phyloP scores from a whole-genome alignment of 139 green algal species.

The Tetratostichococcus sp. region DNA sequence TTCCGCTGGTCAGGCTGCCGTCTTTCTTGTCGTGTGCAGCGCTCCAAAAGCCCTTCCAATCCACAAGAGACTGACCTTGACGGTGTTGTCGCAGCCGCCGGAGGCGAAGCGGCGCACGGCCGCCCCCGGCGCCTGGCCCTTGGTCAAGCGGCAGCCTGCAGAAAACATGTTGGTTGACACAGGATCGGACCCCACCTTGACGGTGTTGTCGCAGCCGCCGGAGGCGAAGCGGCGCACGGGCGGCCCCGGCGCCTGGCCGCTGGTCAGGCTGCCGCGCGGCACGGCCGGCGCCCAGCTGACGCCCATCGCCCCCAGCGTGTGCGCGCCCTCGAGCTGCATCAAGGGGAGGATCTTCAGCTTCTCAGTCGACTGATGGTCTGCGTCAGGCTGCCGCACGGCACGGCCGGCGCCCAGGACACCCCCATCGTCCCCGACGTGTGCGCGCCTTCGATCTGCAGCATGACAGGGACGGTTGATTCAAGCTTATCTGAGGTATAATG shows the following conservation, averaged over 20 bases:
- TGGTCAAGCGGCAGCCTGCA: constrained; percentile 44
- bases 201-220: constrained; percentile 83
- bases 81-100: constrained; percentile 83
- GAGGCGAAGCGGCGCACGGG: constrained; percentile 68
- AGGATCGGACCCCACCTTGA: constrained; percentile 51
- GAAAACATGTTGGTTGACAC: neutral
- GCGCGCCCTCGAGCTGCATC: constrained; percentile 51
- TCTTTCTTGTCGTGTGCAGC: no score
- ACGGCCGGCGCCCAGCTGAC: constrained; percentile 88
- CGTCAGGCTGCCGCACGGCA: constrained; percentile 59
- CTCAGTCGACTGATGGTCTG: no score
- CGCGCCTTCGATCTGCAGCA: constrained; percentile 17
- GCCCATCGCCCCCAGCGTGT: constrained; percentile 78
- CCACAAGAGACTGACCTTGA: constrained; percentile 77
- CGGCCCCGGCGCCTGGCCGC: constrained; percentile 28
- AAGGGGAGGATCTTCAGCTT: neutral
- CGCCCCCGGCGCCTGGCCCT: constrained; percentile 28
- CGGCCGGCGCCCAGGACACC: constrained; percentile 87
- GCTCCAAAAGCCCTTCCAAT: no score
- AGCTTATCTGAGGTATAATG: no score
- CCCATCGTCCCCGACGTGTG: constrained; percentile 82
- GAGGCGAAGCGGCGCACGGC: constrained; percentile 67
- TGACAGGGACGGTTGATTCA: no score
- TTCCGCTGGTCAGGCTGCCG: no score
- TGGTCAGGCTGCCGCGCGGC: constrained; percentile 56